Base-by-base conservation (phyloP, 768 basidiomycete genomes). In the Crassisporium funariophilum region DNA sequence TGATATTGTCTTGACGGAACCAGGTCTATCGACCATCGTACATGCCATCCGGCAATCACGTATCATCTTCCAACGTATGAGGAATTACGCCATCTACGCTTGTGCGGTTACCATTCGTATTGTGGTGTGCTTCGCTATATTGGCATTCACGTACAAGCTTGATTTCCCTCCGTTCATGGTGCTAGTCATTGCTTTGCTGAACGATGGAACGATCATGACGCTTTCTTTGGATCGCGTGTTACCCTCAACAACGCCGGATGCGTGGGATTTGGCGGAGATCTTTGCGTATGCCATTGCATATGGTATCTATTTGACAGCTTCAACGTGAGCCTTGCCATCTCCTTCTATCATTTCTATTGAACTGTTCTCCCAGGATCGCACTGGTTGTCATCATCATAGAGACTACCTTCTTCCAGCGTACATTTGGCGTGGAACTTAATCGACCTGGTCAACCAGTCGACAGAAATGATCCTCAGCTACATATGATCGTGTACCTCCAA, bases 151-250 rank as follows among this genome's bases (percentile, higher is more conserved):
- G 25, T 98, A 94, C 85, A 83, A 86, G 77, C 94, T 95, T 72
- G 89, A 97, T 70, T 98, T 98, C 92, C 95, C 95, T 56, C 93
- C 95, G 10, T 98, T 98, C 83, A 98, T 98, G 95, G 84, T 98
- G 57, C 88, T 98, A 67, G 91, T 98, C 69, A 94, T 98, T 56
- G 95, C 95, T 48, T 79, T 98, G 27, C 75, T 97, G 58, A 98
- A 98, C 69, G 95, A 98, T 65, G 95, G 95, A 65, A 98, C 95
- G 53, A 98, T 98, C 79, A 97, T 98, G 94, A 98, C 95, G 5
- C 79, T 98, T 47, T 91, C 89, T 4, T 87, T 95, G 34, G 95
- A 98, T 69, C 91, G 95, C 64, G 95, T 98, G 46, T 70, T 98
- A 57, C 95, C 95, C 16, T 94, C 91, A 27, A 84, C 76, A 71